These are phyloP conservation scores for Aureobasidium sp. DNA, from an alignment of 2,329 filamentous ascomycete genomes.

Conservation along the genomic window DNA sequence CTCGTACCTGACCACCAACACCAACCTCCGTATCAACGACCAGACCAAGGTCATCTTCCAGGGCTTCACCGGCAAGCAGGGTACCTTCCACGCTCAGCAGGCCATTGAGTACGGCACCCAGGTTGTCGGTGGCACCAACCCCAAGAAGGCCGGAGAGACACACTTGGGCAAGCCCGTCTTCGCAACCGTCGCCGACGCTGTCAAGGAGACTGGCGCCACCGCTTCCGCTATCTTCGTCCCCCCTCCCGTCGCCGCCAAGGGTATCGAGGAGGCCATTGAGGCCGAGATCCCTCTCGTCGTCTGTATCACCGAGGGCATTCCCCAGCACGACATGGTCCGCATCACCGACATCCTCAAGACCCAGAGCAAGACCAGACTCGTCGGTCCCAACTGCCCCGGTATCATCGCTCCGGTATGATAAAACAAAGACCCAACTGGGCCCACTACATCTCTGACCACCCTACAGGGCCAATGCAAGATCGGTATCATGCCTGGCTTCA, in stretches of 20 bases:
- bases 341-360: constrained; percentile 98
- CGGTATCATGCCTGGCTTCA: constrained; percentile 99
- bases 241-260: constrained; percentile 84
- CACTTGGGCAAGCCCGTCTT: constrained; percentile 94
- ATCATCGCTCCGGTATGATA: constrained; percentile 70
- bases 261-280: constrained; percentile 92
- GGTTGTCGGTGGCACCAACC: constrained; percentile 96
- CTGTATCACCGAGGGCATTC: constrained; percentile 97
- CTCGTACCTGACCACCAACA: constrained; percentile 36
- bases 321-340: constrained; percentile 98
- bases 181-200: constrained; percentile 76
- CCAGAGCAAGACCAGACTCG: constrained; percentile 91
- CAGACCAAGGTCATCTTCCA: constrained; percentile 95
- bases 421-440: not conserved
- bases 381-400: constrained; percentile 96
- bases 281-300: constrained; percentile 94
- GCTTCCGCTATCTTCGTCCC: constrained; percentile 96
- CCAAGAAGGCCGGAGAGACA: constrained; percentile 89
- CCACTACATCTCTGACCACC: not conserved
- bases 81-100: constrained; percentile 92
- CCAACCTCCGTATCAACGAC: constrained; percentile 83
- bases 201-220: constrained; percentile 83
- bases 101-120: constrained; percentile 99
- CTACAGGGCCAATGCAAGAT: constrained; percentile 94
- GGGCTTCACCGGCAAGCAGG: constrained; percentile 72